Conservation (phyloP, 2,329 filamentous ascomycete genomes). For the Chrysoporthe deuterocubensis region DNA sequence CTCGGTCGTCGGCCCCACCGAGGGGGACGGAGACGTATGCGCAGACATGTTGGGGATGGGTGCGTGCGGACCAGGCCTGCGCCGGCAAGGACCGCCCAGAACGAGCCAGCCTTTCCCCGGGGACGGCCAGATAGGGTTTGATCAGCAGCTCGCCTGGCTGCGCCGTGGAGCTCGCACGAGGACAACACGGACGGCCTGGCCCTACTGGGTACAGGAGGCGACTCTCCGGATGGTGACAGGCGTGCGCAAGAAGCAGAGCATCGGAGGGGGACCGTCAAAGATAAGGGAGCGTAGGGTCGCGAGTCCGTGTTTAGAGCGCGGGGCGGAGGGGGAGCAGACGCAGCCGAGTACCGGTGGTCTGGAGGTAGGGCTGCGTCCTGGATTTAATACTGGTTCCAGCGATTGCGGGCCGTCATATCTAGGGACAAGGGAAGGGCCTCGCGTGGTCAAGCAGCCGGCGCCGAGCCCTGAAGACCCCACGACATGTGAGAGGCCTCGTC, state of each 20-base stretch:
- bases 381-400: constrained; percentile 22
- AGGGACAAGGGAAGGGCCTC: constrained; percentile 5
- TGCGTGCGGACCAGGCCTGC: constrained; percentile 2
- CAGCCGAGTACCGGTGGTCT: background rate
- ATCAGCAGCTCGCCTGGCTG: background rate
- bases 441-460: constrained; percentile 14
- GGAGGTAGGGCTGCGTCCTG: constrained; percentile 14
- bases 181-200: background rate
- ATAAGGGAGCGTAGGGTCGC: background rate
- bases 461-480: constrained; percentile 16
- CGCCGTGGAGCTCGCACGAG: background rate
- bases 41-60: constrained; percentile 33
- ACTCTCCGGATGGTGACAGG: background rate
- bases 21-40: constrained; percentile 38
- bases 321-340: background rate
- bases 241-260: background rate
- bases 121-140: background rate
- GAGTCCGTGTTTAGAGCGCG: background rate
- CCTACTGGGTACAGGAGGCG: background rate
- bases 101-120: background rate
- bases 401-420: constrained; percentile 23
- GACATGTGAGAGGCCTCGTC: constrained; percentile 24
- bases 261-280: background rate
- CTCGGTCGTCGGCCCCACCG: constrained; percentile 33
- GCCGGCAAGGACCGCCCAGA: constrained; percentile 7